These are phyloP conservation scores for Jamesozyma spencerorum DNA, from an alignment of 805 yeast species.

Conservation along the genomic window DNA sequence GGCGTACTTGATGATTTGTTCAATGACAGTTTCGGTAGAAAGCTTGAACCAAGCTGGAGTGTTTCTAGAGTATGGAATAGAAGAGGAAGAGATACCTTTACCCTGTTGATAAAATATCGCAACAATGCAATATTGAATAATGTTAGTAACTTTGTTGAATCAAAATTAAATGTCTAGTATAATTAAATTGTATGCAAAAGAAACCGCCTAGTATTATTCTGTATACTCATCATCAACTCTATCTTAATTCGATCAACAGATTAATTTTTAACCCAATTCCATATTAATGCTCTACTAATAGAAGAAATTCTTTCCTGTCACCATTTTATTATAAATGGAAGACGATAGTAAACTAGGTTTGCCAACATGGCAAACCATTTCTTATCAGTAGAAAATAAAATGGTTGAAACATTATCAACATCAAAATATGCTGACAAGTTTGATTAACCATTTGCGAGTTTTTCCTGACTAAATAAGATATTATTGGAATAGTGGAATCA, in stretches of 20 bases:
- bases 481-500: slow-evolving; percentile 23
- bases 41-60: slow-evolving; percentile 99
- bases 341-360: too few relatives aligned
- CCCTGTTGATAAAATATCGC: slow-evolving; percentile 47
- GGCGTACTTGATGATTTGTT: slow-evolving; percentile 98
- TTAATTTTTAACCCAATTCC: neutral
- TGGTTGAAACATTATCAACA: too few relatives aligned
- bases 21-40: slow-evolving; percentile 89
- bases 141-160: slow-evolving; percentile 8
- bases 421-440: too few relatives aligned
- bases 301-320: too few relatives aligned
- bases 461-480: too few relatives aligned
- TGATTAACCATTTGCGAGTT: too few relatives aligned
- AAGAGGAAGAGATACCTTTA: slow-evolving; percentile 98
- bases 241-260: slow-evolving; percentile 1
- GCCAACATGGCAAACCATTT: too few relatives aligned
- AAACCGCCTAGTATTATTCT: slow-evolving; percentile 5
- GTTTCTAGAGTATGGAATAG: slow-evolving; percentile 98
- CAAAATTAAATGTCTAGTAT: neutral
- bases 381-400: too few relatives aligned
- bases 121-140: slow-evolving; percentile 1
- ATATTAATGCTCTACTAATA: too few relatives aligned
- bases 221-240: slow-evolving; percentile 1
- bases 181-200: slow-evolving; percentile 4
- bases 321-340: too few relatives aligned